These are phyloP conservation scores for Fusarium miscanthi DNA, from an alignment of 2,329 filamentous ascomycete genomes.

Conservation along the genomic window DNA sequence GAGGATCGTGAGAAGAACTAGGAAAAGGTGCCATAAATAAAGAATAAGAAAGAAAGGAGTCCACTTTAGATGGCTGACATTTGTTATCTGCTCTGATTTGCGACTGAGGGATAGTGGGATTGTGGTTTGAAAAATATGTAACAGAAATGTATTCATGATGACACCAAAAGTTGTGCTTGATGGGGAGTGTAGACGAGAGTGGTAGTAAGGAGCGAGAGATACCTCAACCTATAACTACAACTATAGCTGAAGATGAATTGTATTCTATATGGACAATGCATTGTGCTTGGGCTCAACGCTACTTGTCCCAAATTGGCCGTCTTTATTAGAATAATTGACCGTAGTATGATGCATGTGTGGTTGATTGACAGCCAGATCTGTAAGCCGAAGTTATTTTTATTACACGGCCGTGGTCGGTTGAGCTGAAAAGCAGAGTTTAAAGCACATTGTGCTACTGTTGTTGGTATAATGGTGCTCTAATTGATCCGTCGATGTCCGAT, in stretches of 20 bases:
- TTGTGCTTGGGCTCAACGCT: neutral
- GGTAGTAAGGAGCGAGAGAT: neutral
- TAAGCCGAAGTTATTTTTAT: neutral
- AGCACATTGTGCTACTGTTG: too few species aligned
- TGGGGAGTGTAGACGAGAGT: neutral
- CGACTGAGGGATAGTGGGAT: neutral
- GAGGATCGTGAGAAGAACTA: slow-evolving; percentile 79
- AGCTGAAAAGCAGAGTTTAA: neutral
- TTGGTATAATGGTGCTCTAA: neutral
- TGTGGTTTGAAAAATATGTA: neutral
- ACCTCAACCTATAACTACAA: neutral
- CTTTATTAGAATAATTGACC: neutral
- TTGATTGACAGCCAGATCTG: neutral
- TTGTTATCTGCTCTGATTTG: neutral
- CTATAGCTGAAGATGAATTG: neutral
- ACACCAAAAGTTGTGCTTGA: neutral
- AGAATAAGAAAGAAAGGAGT: neutral
- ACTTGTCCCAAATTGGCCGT: neutral
- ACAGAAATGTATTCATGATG: neutral
- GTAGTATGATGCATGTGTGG: neutral
- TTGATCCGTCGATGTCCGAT: neutral
- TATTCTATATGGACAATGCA: neutral
- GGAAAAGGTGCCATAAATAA: neutral
- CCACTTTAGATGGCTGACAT: neutral
- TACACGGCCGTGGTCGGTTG: neutral